Conservation (phyloP, 176 grass and related monocot species). For the Oryza glumipatula region DNA sequence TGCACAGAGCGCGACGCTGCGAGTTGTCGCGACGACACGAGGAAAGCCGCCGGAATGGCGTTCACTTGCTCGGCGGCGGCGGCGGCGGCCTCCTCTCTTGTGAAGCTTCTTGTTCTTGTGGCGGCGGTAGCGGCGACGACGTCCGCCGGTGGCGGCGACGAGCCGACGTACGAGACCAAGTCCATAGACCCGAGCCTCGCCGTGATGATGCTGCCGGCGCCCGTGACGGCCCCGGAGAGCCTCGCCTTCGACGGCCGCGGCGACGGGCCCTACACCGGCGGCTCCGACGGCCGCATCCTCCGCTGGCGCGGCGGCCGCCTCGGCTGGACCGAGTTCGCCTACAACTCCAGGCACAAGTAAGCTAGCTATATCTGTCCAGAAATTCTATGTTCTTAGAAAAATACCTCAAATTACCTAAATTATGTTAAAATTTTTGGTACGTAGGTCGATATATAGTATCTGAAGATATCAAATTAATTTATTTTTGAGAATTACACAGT, state of each 20-base stretch:
- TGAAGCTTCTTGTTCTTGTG: constrained; percentile 14
- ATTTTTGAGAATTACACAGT: too few relatives aligned
- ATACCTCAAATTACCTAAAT: too few relatives aligned
- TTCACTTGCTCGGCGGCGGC: neutral
- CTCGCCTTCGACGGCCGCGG: constrained; percentile 72
- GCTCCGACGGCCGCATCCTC: constrained; percentile 75
- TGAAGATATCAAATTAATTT: too few relatives aligned
- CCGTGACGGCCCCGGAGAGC: constrained; percentile 75
- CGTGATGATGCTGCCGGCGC: constrained; percentile 47
- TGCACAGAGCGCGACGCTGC: too few relatives aligned
- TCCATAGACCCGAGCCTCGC: constrained; percentile 42
- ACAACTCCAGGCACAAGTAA: constrained; percentile 57
- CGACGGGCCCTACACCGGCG: constrained; percentile 75
- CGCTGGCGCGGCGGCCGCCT: constrained; percentile 52
- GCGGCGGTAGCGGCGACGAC: neutral
- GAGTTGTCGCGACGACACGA: neutral
- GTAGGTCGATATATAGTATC: too few relatives aligned
- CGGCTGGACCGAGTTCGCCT: constrained; percentile 72
- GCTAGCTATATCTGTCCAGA: too few relatives aligned
- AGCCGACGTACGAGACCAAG: constrained; percentile 28
- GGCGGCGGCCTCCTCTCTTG: neutral
- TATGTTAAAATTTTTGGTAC: too few relatives aligned
- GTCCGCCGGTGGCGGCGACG: neutral
- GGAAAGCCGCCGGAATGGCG: neutral
- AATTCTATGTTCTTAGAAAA: too few relatives aligned